Evolutionary conservation across 108 stramenopile genomes (phyloP).

Genomic region (Nitzschia inconspicua): DNA sequence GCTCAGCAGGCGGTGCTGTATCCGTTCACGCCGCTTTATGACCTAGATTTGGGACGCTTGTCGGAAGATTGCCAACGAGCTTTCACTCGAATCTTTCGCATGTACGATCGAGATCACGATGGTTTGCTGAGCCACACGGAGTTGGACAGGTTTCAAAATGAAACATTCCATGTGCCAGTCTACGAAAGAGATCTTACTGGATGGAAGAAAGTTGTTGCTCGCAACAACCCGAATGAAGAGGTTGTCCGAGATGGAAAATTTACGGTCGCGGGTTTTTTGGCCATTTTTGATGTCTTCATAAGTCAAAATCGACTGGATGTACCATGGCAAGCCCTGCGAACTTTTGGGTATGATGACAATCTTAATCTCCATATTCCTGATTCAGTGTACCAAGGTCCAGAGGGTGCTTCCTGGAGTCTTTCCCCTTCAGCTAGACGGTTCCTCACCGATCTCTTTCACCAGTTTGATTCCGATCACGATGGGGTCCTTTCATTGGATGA

Average conservation of each 20-base stretch:
- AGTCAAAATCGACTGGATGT: conserved; percentile 79
- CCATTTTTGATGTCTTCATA: conserved; percentile 82
- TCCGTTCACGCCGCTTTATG: conserved; percentile 67
- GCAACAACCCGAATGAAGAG: conserved; percentile 40
- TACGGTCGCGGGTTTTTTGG: conserved; percentile 71
- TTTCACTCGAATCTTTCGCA: conserved; percentile 74
- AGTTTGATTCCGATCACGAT: conserved; percentile 67
- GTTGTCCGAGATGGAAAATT: conserved; percentile 69
- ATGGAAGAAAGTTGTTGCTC: conserved; percentile 74
- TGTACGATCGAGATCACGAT: conserved; percentile 72
- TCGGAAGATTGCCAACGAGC: conserved; percentile 56
- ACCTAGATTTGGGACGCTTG: conserved; percentile 59
- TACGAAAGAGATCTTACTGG: conserved; percentile 60
- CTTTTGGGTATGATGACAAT: conserved; percentile 73
- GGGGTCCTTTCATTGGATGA: conserved; percentile 58
- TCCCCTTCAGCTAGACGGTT: conserved; percentile 44
- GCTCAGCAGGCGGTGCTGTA: conserved; percentile 74
- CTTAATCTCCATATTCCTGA: conserved; percentile 58
- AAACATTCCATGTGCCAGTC: conserved; percentile 56
- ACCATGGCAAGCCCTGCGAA: conserved; percentile 73
- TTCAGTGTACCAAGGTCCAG: conserved; percentile 20
- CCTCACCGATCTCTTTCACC: conserved; percentile 59
- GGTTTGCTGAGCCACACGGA: conserved; percentile 71
- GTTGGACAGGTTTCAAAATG: conserved; percentile 66
- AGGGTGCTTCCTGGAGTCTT: conserved; percentile 39